Evolutionary conservation across 495 filamentous ascomycete species (phyloP).

Genomic region (Podospora pseudopauciseta): DNA sequence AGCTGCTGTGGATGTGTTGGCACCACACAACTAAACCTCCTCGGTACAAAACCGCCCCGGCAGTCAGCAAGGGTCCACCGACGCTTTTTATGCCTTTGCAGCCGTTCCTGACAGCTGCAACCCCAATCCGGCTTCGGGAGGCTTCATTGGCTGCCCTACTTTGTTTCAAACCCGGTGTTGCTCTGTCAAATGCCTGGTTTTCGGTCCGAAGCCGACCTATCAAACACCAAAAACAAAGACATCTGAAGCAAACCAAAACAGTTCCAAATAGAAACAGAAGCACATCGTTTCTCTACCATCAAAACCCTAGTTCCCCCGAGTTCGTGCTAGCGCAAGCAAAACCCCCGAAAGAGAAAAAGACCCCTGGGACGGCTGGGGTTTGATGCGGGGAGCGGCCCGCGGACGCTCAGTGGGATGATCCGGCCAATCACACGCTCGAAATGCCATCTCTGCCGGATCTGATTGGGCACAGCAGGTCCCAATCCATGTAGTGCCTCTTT

Average conservation of each 20-base stretch:
- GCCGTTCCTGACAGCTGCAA: conserved; percentile 5
- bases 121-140: neutral
- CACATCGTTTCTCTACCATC: neutral
- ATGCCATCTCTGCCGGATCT: neutral
- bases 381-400: neutral
- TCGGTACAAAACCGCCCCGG: neutral
- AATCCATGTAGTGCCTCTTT: neutral
- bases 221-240: neutral
- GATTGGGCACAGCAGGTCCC: neutral
- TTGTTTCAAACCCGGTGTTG: neutral
- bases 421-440: neutral
- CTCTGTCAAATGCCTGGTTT: neutral
- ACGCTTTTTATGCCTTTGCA: neutral
- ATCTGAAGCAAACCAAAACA: neutral
- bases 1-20: neutral
- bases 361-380: neutral
- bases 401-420: neutral
- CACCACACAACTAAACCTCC: neutral
- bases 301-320: neutral
- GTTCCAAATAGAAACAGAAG: neutral
- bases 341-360: neutral
- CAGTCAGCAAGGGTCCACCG: neutral
- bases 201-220: neutral
- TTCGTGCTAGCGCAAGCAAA: neutral
- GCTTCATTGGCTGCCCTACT: neutral